Base-by-base conservation (phyloP, 305 asterid genomes). In the Striga hermonthica region DNA sequence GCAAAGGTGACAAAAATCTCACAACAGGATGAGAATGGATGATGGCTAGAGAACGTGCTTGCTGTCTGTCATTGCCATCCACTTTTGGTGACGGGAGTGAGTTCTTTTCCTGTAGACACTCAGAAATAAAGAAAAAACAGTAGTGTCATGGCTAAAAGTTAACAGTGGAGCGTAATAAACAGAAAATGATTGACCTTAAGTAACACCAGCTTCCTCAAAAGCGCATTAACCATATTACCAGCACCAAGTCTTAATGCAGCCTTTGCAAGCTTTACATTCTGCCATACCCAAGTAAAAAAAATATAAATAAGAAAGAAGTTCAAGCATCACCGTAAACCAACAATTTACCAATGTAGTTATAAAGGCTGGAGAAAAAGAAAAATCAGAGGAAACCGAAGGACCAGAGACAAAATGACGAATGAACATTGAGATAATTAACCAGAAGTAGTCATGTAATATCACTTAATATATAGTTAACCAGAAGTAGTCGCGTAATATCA, bases 21-120 rank as follows among this genome's bases (percentile, higher is more conserved):
- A 89, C 97, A 49, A 91, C 98, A 64, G 98, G 98, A 79, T 91
- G 98, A 74, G 98, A 91, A 80, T 91, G 86, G 72, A 84, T 78
- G 14, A 85, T 89, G 61, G 95, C 96, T 64, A 91, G 85, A 61
- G 86, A 89, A 69, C 98, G 98, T 68, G 98, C 98, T 84, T 84
- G 86, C 80, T 84, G 95, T 57, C 98, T 82, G 75, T 83, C 83
- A 66, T 91, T 84, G 72, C 98, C 98, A 39, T 83, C 90, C 50
- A 91, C 81, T 77, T 75, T 74, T 15, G 91, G 95, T 68, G 77
- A 65, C 53, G 98, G 96, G 68, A 91, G 94, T 38, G 89, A 80
- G 74, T 78, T 69, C 57, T 67, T 80, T 79, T 85, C 95, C 97
- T 91, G 84, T 49, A 74, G 66, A 72, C 50, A 67, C 37, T 54